Percentiles rank a stretch among this genome's conserved stretches.
These are phyloP conservation scores for Neoboletus subvelutipes DNA, from an alignment of 768 basidiomycete species.

Conservation along the genomic window DNA sequence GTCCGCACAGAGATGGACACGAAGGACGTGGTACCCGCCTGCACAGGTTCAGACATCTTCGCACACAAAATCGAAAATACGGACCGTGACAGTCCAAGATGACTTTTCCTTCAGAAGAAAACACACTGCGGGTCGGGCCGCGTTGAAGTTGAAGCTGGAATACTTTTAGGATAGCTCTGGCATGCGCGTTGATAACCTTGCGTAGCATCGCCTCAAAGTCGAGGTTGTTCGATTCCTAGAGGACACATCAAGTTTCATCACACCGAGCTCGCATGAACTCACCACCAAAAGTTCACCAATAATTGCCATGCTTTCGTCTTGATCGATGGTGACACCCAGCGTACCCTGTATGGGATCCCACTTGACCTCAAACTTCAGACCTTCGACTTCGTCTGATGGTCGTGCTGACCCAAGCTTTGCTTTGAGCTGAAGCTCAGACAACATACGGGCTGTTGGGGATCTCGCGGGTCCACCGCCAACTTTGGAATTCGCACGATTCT, in stretches of 20 bases:
- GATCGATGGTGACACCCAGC: conserved; percentile 56
- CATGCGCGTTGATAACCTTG: conserved; percentile 64
- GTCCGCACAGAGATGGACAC: conserved; percentile 70
- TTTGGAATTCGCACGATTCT: conserved; percentile 42
- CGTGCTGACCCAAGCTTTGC: conserved; percentile 54
- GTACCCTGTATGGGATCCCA: conserved; percentile 78
- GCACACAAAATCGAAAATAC: conserved; percentile 6
- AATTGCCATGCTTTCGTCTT: conserved; percentile 44
- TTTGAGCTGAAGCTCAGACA: conserved; percentile 62
- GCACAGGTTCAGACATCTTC: conserved; percentile 6
- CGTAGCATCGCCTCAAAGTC: conserved; percentile 73
- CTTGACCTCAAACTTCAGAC: conserved; percentile 60
- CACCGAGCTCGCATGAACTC: conserved; percentile 26
- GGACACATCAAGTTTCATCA: not conserved
- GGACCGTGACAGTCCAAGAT: conserved; percentile 55
- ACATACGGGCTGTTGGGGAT: conserved; percentile 50
- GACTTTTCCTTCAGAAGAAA: conserved; percentile 61
- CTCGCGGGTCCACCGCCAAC: conserved; percentile 48
- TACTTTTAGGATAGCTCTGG: conserved; percentile 55
- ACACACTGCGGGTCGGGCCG: conserved; percentile 51
- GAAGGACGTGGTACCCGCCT: conserved; percentile 61
- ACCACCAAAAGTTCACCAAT: conserved; percentile 55
- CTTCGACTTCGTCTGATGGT: conserved; percentile 77
- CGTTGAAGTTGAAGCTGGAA: conserved; percentile 57
- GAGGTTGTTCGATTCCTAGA: conserved; percentile 62